phyloP scores from a whole-genome alignment of 1,284 basidiomycete genomes.

The Ceratobasidium sp. region DNA sequence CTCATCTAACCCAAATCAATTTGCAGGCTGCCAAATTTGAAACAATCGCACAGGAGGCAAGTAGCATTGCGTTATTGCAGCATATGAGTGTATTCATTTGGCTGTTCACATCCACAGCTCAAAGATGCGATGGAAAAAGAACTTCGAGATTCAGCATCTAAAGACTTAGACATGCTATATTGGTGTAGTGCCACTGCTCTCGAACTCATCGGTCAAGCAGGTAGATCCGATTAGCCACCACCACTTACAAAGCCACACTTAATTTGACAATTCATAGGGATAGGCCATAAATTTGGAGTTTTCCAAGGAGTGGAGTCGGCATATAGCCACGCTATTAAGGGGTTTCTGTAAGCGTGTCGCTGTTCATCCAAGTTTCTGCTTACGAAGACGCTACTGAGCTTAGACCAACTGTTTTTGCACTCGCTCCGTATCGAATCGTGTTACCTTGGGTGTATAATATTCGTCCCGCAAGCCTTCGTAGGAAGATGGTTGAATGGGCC shows the following conservation, averaged over 20 bases:
- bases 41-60: background rate
- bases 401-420: background rate
- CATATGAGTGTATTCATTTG: too few species aligned
- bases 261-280: background rate
- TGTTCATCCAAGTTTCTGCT: too few species aligned
- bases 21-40: background rate
- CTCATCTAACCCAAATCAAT: background rate
- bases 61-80: background rate
- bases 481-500: slow-evolving; percentile 18
- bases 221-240: background rate
- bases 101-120: background rate
- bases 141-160: background rate
- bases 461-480: background rate
- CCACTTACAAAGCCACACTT: background rate
- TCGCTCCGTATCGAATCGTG: background rate
- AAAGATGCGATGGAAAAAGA: background rate
- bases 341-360: background rate
- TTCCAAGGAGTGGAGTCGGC: slow-evolving; percentile 8
- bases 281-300: slow-evolving; percentile 19
- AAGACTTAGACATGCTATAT: slow-evolving; percentile 4
- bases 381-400: background rate
- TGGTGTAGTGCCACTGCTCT: slow-evolving; percentile 33
- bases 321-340: slow-evolving; percentile 16
- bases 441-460: background rate
- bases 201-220: slow-evolving; percentile 32